Evolutionary conservation across 768 basidiomycete genomes (phyloP).

Genomic region (Daedaleopsis nitida): DNA sequence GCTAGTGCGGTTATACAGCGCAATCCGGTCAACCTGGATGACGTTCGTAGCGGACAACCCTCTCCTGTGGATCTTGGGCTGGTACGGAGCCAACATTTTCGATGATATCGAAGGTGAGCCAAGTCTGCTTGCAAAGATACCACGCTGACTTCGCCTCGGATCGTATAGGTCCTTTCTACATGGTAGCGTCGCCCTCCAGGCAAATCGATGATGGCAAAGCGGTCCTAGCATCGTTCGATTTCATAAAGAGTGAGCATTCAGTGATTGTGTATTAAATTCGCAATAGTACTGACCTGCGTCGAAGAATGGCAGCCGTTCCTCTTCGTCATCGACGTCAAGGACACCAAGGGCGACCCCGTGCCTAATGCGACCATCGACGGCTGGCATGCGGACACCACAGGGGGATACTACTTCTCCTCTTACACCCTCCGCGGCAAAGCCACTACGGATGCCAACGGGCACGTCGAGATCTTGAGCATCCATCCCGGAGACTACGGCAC

Average conservation of each 20-base stretch:
- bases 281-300: not conserved
- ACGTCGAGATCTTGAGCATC: conserved; percentile 27
- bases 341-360: conserved; percentile 25
- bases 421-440: conserved; percentile 28
- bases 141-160: not conserved
- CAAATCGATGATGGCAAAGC: conserved; percentile 29
- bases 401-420: conserved; percentile 22
- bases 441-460: conserved; percentile 22
- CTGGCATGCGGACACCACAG: conserved; percentile 29
- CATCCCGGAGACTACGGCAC: conserved; percentile 23
- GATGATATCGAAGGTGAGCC: conserved; percentile 20
- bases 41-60: conserved; percentile 13
- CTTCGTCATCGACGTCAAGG: conserved; percentile 19
- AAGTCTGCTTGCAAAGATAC: not conserved
- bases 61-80: conserved; percentile 5
- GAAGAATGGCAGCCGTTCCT: conserved; percentile 26
- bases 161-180: conserved; percentile 26
- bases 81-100: conserved; percentile 6
- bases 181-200: conserved; percentile 24
- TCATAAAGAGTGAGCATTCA: conserved; percentile 16
- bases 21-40: not conserved
- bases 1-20: conserved; percentile 3
- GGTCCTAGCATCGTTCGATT: conserved; percentile 20
- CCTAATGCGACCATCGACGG: conserved; percentile 24
- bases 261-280: not conserved